phyloP scores from a whole-genome alignment of 2,329 filamentous ascomycete species.

The Fusarium goolgardi region DNA sequence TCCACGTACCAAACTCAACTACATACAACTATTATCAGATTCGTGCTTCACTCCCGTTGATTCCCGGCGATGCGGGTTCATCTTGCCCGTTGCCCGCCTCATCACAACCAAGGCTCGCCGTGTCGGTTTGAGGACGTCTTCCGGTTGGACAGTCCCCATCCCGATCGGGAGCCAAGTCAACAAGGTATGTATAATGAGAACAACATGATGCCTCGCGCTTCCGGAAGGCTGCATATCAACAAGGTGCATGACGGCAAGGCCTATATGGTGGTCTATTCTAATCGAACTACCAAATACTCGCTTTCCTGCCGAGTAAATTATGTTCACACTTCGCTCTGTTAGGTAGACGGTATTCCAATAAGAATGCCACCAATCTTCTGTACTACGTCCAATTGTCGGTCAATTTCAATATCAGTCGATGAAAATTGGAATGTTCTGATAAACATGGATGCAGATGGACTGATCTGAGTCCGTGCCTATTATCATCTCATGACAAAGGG shows the following conservation, averaged over 20 bases:
- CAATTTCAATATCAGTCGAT: slow-evolving; percentile 36
- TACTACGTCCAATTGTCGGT: slow-evolving; percentile 35
- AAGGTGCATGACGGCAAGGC: slow-evolving; percentile 14
- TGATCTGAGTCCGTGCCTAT: slow-evolving; percentile 39
- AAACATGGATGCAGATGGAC: slow-evolving; percentile 37
- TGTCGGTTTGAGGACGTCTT: slow-evolving; percentile 37
- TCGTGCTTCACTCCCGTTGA: slow-evolving; percentile 37
- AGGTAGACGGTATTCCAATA: slow-evolving; percentile 9
- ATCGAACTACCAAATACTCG: background rate
- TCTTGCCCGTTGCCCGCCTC: slow-evolving; percentile 33
- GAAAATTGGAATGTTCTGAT: slow-evolving; percentile 35
- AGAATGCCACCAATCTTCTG: background rate
- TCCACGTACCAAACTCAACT: slow-evolving; percentile 23
- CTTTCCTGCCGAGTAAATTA: slow-evolving; percentile 22
- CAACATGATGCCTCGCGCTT: slow-evolving; percentile 32
- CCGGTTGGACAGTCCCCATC: slow-evolving; percentile 42
- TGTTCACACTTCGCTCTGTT: slow-evolving; percentile 17
- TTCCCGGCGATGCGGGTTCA: slow-evolving; percentile 41
- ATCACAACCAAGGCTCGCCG: slow-evolving; percentile 34
- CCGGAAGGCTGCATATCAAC: slow-evolving; percentile 37
- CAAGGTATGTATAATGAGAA: slow-evolving; percentile 24
- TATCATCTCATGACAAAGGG: slow-evolving; percentile 36
- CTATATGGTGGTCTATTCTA: slow-evolving; percentile 2
- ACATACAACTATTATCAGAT: slow-evolving; percentile 14
- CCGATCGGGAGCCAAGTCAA: slow-evolving; percentile 37